Evolutionary conservation across 2,329 filamentous ascomycete genomes (phyloP), one percentile per base, ranked within the genome.

Genomic region (Thelonectria blattea): DNA sequence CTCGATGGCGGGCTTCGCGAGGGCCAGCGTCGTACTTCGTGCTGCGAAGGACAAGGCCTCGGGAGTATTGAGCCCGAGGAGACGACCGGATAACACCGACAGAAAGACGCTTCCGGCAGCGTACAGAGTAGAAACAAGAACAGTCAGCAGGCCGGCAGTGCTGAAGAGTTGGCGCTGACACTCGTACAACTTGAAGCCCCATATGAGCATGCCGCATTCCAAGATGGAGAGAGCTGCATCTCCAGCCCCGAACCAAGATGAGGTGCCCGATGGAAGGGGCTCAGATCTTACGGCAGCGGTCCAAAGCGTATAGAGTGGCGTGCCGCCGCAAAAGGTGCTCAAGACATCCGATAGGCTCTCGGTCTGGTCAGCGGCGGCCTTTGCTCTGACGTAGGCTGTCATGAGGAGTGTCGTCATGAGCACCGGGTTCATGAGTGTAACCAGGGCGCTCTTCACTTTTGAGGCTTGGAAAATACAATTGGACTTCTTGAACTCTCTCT

Each of bases 171-270:
- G 80, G 2, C 65, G 62, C 4, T 81, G 80, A 69, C 80, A 83
- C 62, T 83, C 81, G 64, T 79, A 83, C 3, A 85, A 74, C 70
- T 84, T 85, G 63, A 85, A 78, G 0, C 82, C 82, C 82, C 82
- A 85, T 3, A 78, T 74, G 3, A 84, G 75, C 22, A 85, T 82
- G 11, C 82, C 82, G 3, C 79, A 77, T 65, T 84, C 80, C 3
- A 85, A 79, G 3, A 84, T 68, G 0, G 81, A 79, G 1, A 79
- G 73, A 0, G 82, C 82, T 3, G 79, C 69, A 60, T 84, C 82
- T 9, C 82, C 82, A 0, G 82, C 81, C 2, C 80, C 81, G 52
- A 79, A 78, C 72, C 75, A 76, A 1, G 53, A 54, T 5, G 54
- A 54, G 3, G 58, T 63, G 27, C 71, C 69, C 3, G 51, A 20